Base-by-base conservation (phyloP, 2,329 filamentous ascomycete genomes). In the Cladorrhinum sp. region DNA sequence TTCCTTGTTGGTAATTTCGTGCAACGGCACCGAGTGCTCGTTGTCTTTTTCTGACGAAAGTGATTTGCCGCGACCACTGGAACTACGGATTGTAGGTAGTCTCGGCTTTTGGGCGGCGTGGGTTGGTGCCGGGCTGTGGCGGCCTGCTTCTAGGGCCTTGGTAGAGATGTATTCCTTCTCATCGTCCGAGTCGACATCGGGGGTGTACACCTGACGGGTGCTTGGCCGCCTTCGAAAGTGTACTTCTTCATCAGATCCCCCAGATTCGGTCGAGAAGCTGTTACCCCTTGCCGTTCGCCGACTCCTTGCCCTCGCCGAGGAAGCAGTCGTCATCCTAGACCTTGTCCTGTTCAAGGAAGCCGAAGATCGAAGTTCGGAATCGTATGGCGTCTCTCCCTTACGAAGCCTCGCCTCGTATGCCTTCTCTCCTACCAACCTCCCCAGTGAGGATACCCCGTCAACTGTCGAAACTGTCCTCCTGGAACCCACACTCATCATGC, bases 401-500 rank as follows among this genome's bases (percentile, higher is more conserved):
- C 72, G 76, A 38, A 80, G 70, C 68, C 76, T 80, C 62, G 79
- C 79, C 67, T 78, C 77, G 57, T 78, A 72, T 22, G 79, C 70
- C 69, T 75, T 80, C 65, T 79, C 78, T 16, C 77, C 73, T 3
- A 81, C 73, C 25, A 76, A 60, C 32, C 80, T 75, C 2, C 77
- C 74, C 38, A 82, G 70, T 16, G 74, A 73, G 12, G 36, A 41
- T 41, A 22, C 41, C 7, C 77, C 78, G 6, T 81, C 77, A 22
- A 70, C 72, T 59, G 73, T 66, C 5, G 65, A 71, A 55, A 76
- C 66, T 1, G 79, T 81, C 65, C 71, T 75, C 50, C 76, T 75
- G 58, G 79, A 84, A 22, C 78, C 74, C 51, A 78, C 78, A 68
- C 81, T 85, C 45, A 76, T 79, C 36, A 81, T 78, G 69, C 85